phyloP scores from a whole-genome alignment of 208 protist species.

The Leishmania tropica region DNA sequence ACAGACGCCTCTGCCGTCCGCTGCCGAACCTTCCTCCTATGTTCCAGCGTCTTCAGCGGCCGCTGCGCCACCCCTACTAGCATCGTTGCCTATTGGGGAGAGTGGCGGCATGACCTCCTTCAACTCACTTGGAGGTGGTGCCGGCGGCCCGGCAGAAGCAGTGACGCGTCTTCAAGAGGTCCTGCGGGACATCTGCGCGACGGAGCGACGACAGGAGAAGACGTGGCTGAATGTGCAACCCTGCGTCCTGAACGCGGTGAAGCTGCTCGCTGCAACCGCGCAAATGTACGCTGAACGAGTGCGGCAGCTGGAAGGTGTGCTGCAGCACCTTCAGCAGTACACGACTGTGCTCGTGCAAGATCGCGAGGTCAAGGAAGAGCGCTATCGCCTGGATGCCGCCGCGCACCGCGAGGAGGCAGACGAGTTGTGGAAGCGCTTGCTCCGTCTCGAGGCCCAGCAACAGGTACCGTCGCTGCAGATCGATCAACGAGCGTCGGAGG shows the following conservation, averaged over 20 bases:
- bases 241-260: conserved; percentile 47
- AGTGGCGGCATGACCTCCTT: neutral
- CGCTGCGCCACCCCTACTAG: neutral
- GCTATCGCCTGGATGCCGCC: conserved; percentile 54
- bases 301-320: conserved; percentile 29
- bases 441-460: conserved; percentile 24
- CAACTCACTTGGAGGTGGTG: neutral
- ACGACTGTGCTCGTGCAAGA: conserved; percentile 55
- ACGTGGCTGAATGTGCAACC: conserved; percentile 79
- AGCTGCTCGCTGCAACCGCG: conserved; percentile 19
- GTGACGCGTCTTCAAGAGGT: conserved; percentile 24
- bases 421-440: conserved; percentile 24
- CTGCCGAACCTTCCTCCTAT: neutral
- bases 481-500: neutral
- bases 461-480: neutral
- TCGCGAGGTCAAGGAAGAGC: conserved; percentile 67
- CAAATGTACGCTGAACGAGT: conserved; percentile 29
- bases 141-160: neutral
- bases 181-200: conserved; percentile 44
- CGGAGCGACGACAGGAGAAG: conserved; percentile 44
- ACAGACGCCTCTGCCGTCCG: neutral
- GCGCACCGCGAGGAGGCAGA: conserved; percentile 14
- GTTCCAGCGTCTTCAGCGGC: neutral
- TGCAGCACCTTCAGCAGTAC: conserved; percentile 37
- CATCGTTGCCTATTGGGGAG: neutral